Percentiles rank a stretch among this genome's conserved stretches.
Evolutionary conservation across 2,329 filamentous ascomycete species (phyloP).

Genomic region (Verticillium longisporum): DNA sequence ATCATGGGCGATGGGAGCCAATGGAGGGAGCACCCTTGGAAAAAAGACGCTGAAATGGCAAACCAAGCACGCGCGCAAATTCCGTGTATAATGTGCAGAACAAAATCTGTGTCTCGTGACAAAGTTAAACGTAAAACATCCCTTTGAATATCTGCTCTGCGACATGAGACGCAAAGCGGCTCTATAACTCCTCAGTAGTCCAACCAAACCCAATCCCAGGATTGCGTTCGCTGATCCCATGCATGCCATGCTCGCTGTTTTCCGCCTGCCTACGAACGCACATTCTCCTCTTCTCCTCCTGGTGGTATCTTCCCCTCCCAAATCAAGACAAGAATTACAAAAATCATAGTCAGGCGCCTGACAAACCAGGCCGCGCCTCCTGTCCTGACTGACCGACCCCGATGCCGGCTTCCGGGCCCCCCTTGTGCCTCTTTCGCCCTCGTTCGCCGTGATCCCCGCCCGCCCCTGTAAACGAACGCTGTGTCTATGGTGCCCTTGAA

Average conservation of each 20-base stretch:
- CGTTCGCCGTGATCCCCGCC: neutral
- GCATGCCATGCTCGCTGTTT: neutral
- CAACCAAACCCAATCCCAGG: neutral
- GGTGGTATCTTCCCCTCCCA: neutral
- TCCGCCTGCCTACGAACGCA: neutral
- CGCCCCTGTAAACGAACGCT: neutral
- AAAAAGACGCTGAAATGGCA: too few species aligned
- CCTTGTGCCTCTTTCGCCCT: neutral
- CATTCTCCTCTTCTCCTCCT: neutral
- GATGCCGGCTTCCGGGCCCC: neutral
- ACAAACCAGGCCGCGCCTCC: neutral
- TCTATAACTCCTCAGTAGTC: neutral
- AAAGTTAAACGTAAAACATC: too few species aligned
- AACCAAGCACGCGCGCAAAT: too few species aligned
- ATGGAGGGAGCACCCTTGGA: too few species aligned
- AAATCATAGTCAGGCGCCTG: neutral
- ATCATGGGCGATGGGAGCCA: neutral
- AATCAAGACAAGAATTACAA: neutral
- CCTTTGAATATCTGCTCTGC: neutral
- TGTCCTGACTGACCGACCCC: neutral
- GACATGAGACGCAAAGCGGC: neutral
- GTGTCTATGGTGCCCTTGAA: neutral
- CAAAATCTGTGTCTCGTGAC: too few species aligned
- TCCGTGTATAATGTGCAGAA: too few species aligned
- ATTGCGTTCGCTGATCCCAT: neutral